Percentiles rank a stretch among this genome's conserved stretches.
Evolutionary conservation across 495 filamentous ascomycete genomes (phyloP).

Genomic region (Penicillium parvum): DNA sequence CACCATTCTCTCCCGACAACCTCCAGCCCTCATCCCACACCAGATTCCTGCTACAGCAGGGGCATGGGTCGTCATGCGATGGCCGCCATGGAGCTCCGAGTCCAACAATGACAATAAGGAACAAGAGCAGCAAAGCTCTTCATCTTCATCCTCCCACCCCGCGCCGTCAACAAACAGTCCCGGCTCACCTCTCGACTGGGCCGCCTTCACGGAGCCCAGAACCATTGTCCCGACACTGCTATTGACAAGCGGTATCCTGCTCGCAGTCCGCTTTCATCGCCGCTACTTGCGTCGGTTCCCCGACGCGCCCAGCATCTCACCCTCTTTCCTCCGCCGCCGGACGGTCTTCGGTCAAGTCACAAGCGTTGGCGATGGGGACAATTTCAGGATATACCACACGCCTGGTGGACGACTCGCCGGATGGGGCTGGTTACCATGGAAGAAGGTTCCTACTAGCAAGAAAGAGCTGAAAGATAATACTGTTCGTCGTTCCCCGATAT

Average conservation of each 20-base stretch:
- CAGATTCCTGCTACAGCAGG: conserved; percentile 9
- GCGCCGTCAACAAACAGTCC: conserved; percentile 13
- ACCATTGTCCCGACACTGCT: conserved; percentile 64
- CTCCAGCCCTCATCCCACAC: background rate
- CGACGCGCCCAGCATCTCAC: conserved; percentile 63
- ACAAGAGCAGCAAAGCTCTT: conserved; percentile 7
- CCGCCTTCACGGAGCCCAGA: conserved; percentile 60
- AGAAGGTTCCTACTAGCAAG: conserved; percentile 63
- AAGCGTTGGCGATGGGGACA: conserved; percentile 93
- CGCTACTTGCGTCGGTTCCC: conserved; percentile 78
- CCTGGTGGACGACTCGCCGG: conserved; percentile 81
- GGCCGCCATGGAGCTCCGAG: conserved; percentile 47
- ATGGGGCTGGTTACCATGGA: conserved; percentile 84
- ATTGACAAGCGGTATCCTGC: conserved; percentile 63
- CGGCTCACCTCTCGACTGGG: conserved; percentile 48
- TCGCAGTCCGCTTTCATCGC: conserved; percentile 49
- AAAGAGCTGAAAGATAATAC: conserved; percentile 70
- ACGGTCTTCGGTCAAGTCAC: conserved; percentile 82
- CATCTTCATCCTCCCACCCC: conserved; percentile 11
- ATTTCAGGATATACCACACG: conserved; percentile 89
- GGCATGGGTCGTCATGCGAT: conserved; percentile 47
- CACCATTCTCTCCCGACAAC: conserved; percentile 10
- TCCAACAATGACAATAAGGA: conserved; percentile 32
- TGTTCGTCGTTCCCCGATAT: conserved; percentile 52
- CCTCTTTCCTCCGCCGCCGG: conserved; percentile 60